These are phyloP conservation scores for Thalassia testudinum DNA, from an alignment of 116 monocot species.

Conservation along the genomic window DNA sequence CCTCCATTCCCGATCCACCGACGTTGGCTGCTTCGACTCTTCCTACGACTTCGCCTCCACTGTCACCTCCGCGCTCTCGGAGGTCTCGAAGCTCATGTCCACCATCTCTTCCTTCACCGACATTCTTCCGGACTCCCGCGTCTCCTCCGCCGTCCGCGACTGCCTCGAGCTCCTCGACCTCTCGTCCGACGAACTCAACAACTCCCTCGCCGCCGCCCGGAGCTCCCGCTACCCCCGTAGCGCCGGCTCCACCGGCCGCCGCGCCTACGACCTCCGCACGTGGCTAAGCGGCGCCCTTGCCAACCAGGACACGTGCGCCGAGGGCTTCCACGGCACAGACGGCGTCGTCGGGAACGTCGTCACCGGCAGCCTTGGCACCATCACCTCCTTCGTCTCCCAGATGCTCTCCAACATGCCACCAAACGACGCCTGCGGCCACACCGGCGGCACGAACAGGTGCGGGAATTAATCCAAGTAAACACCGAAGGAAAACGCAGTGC, in stretches of 20 bases:
- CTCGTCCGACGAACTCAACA: conserved; percentile 54
- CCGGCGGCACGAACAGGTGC: background rate
- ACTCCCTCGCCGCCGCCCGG: conserved; percentile 22
- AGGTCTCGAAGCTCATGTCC: conserved; percentile 32
- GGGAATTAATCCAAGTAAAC: too few relatives aligned
- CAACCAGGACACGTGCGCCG: conserved; percentile 88
- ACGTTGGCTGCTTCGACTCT: background rate
- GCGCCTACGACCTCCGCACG: conserved; percentile 30
- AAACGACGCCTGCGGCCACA: background rate
- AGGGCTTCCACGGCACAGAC: conserved; percentile 37
- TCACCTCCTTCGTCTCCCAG: conserved; percentile 33
- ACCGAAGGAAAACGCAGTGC: too few relatives aligned
- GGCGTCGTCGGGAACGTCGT: conserved; percentile 25
- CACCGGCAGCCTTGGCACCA: conserved; percentile 18
- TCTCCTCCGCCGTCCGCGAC: conserved; percentile 64
- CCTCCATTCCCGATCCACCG: too few relatives aligned
- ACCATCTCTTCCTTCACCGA: conserved; percentile 30
- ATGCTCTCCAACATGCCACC: conserved; percentile 23
- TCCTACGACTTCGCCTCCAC: conserved; percentile 29
- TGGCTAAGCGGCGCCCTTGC: conserved; percentile 79
- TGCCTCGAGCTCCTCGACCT: conserved; percentile 78
- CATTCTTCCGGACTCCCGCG: conserved; percentile 21
- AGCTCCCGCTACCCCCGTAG: too few relatives aligned
- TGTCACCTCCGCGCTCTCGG: conserved; percentile 33
- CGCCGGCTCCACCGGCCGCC: background rate